Evolutionary conservation across 495 filamentous ascomycete genomes (phyloP).

Genomic region (Cetradonia linearis): DNA sequence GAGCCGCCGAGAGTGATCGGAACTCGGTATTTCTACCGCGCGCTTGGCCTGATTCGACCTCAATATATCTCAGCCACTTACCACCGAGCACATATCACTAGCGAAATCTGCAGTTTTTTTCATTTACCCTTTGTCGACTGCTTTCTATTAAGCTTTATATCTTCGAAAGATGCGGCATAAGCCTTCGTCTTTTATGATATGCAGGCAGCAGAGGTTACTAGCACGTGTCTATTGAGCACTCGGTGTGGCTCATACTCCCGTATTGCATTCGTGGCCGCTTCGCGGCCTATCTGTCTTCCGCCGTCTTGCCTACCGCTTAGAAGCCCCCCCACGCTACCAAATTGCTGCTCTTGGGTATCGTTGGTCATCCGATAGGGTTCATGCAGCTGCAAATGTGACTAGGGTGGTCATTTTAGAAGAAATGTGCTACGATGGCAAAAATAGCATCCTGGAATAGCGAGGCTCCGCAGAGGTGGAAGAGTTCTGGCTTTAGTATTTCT

Average conservation of each 20-base stretch:
- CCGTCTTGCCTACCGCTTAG: background rate
- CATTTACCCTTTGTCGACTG: background rate
- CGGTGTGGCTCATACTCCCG: background rate
- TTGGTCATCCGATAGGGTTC: background rate
- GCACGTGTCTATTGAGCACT: background rate
- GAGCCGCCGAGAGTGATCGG: background rate
- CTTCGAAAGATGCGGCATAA: background rate
- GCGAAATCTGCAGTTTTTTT: background rate
- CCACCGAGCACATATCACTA: background rate
- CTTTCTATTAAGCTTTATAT: background rate
- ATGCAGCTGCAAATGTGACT: background rate
- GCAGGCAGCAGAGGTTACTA: background rate
- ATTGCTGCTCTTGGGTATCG: background rate
- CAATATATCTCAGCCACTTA: background rate
- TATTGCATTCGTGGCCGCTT: background rate
- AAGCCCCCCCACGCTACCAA: background rate
- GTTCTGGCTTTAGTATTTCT: background rate
- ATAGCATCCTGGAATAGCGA: background rate
- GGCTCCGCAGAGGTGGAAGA: background rate
- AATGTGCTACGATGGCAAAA: background rate
- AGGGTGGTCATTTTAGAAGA: background rate
- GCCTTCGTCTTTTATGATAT: background rate
- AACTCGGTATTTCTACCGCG: constrained; percentile 1
- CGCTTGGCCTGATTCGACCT: background rate
- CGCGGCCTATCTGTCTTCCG: background rate